Base-by-base conservation (phyloP, 2,329 filamentous ascomycete species). In the Aureobasidium subglaciale region DNA sequence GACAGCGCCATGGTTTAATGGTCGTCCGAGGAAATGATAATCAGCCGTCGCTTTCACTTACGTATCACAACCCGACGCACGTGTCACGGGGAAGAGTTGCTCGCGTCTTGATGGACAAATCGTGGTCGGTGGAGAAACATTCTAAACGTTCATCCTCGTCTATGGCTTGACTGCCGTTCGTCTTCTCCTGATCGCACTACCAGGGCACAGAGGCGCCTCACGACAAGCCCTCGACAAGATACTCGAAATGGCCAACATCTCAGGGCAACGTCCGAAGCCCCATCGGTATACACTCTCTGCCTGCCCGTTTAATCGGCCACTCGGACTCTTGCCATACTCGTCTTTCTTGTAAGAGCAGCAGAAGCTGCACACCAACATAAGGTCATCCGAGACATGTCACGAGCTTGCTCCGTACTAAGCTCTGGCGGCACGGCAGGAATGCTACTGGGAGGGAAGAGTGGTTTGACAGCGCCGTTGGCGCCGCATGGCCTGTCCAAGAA, bases 121-220 rank as follows among this genome's bases (percentile, higher is more conserved):
- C 16, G 18, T 34, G 49, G 49, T 15, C 25, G 16, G 49, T 41
- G 37, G 37, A 53, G 49, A 53, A 7, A 53, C 49, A 53, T 34
- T 40, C 18, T 27, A 30, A 53, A 41, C 25, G 37, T 53, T 34
- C 27, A 2, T 25, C 20, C 20, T 34, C 29, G 27, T n/a, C n/a
- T 32, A 20, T 34, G 49, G 37, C 49, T 53, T 25, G 20, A 7
- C 25, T 13, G 4, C 25, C 6, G 22, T n/a, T n/a, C 24, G 37
- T 16, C 22, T 13, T 11, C 18, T 5, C 22, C 16, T 40, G 11
- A 9, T 38, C 7, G n/a, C 29, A n/a, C 10, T 35, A 15, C n/a
- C n/a, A 34, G 43, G 8, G 20, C 18, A n/a, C 35, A 4, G 8
- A 4, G 11, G 30, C 16, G 15, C 20, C n/a, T 15, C 6, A 20